A percentile compares a stretch with the other conserved stretches of the same genome.
phyloP scores from a whole-genome alignment of 139 green algal genomes.

The Chlorella sp. region DNA sequence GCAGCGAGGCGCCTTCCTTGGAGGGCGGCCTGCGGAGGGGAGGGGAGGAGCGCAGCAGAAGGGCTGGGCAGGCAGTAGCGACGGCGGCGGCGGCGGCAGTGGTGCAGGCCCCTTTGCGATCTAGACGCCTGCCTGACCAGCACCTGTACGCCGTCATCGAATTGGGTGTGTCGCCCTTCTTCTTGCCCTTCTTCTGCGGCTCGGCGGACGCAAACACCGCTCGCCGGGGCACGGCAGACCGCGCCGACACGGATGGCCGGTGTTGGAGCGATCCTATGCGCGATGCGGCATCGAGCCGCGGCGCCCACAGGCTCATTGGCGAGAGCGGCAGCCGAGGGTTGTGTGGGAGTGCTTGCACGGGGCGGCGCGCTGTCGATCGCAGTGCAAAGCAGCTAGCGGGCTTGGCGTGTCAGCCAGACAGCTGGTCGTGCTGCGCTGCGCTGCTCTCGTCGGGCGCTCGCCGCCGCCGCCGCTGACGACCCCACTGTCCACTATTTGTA shows the following conservation, averaged over 20 bases:
- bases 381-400: too few species aligned
- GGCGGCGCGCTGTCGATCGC: too few species aligned
- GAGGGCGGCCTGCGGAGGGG: slow-evolving; percentile 36
- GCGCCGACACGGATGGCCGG: background rate
- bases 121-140: too few species aligned
- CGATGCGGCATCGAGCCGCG: background rate
- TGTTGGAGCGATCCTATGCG: too few species aligned
- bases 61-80: background rate
- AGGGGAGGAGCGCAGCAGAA: background rate
- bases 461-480: too few species aligned
- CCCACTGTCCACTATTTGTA: too few species aligned
- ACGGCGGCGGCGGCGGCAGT: background rate
- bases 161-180: background rate
- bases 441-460: too few species aligned
- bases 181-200: background rate
- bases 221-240: background rate
- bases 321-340: background rate
- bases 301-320: background rate
- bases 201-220: background rate
- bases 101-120: background rate
- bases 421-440: too few species aligned
- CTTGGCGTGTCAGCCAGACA: too few species aligned
- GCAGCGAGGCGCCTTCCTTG: slow-evolving; percentile 49
- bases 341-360: background rate
- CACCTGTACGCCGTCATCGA: slow-evolving; percentile 7